Conservation (phyloP, 129 eudicot species). For the Chrysanthemum lavandulifolium region DNA sequence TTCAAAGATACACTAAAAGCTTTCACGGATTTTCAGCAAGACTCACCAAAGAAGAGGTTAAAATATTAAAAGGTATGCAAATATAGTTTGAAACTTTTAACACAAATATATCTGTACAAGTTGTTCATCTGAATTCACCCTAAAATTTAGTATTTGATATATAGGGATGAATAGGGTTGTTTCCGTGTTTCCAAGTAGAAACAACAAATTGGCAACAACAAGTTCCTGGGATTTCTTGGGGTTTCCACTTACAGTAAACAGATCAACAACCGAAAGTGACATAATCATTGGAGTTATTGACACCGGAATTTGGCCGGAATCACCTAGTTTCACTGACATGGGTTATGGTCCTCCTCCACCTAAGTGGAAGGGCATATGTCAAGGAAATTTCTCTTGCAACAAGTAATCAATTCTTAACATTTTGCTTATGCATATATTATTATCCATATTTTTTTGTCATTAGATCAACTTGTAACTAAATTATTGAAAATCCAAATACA, state of each 20-base stretch:
- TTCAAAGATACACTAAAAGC: slow-evolving; percentile 17
- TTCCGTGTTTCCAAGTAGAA: slow-evolving; percentile 8
- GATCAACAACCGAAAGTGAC: slow-evolving; percentile 18
- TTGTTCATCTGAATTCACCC: neutral
- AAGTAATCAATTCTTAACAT: neutral
- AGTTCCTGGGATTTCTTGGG: slow-evolving; percentile 10
- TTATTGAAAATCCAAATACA: neutral
- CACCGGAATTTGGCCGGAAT: slow-evolving; percentile 2
- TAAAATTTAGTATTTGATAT: neutral
- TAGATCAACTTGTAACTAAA: too few species aligned
- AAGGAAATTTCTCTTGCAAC: slow-evolving; percentile 9
- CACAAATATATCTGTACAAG: too few species aligned
- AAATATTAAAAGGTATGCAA: neutral
- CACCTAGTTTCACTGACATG: slow-evolving; percentile 1
- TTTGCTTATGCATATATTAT: too few species aligned
- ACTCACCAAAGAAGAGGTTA: neutral
- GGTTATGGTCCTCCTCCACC: slow-evolving; percentile 15
- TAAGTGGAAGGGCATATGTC: slow-evolving; percentile 14
- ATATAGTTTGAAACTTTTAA: neutral
- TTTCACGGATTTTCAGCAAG: slow-evolving; percentile 18
- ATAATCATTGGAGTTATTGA: slow-evolving; percentile 14
- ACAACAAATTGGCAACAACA: neutral
- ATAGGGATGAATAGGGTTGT: slow-evolving; percentile 8
- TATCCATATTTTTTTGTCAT: too few species aligned
- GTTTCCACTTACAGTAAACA: slow-evolving; percentile 1